Evolutionary conservation across 177 flowering plant genomes (phyloP), one percentile per base, ranked within the genome.

Genomic region (Vitis hybrid): DNA sequence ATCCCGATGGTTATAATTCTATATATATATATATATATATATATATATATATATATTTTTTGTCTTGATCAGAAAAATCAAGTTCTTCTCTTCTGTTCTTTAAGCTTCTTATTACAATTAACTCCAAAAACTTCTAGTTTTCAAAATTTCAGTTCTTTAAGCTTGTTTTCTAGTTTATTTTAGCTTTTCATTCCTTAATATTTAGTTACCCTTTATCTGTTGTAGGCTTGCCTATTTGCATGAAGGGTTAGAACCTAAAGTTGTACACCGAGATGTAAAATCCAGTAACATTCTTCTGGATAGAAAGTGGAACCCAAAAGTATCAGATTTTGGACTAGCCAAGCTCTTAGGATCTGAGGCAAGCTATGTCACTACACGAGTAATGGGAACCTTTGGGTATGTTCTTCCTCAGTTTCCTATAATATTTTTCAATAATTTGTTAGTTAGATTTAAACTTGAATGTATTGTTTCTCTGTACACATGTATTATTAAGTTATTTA

Each of bases 361-460:
- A 69, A 91, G 89, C 87, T 82, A 91, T 81, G 97, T 94, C 72
- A 91, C 98, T 21, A 94, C 98, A 1, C 90, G 97, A 57, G 97
- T 94, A 15, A 94, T 94, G 98, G 98, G 98, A 51, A 94, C 98
- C 64, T 92, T 92, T 64, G 98, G 98, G 98, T 94, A 65, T 56
- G 92, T 82, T 70, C 70, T 80, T 50, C 65, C 61, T 69, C 70
- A 21, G 15, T 19, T 23, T 8, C 40, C 40, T 60, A 52, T 18
- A 70, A 19, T 23, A 23, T 70, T 45, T 14, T 12, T 17, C 40
- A 11, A 52, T 55, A 2, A 21, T 45, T 4, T 2, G n/a, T 63
- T 55, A 34, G 19, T 13, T 19, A 30, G 34, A 62, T 62, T 59
- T 2, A 2, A 19, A 65, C 10, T 19, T 56, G 3, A 40, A 52